These are phyloP conservation scores for Ajuga reptans DNA, from an alignment of 305 asterid species.

Conservation along the genomic window DNA sequence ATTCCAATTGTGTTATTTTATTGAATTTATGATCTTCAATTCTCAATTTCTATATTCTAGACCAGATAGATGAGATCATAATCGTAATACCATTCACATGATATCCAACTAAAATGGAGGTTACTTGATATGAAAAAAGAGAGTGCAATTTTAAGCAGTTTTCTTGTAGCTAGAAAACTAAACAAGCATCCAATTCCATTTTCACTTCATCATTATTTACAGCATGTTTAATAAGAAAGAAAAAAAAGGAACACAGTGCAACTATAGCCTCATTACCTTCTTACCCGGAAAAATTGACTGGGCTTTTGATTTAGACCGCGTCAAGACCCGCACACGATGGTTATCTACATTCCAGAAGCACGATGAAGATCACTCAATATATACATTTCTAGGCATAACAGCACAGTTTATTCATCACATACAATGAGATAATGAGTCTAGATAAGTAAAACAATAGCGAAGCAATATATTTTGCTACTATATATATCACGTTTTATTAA, in stretches of 20 bases:
- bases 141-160: neutral
- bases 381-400: neutral
- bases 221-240: neutral
- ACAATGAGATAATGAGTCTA: neutral
- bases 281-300: conserved; percentile 82
- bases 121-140: neutral
- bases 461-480: neutral
- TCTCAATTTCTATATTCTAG: neutral
- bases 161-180: neutral
- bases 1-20: neutral
- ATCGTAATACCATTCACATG: no score
- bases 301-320: conserved; percentile 74
- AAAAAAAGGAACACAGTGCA: neutral
- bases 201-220: neutral
- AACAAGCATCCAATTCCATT: neutral
- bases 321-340: conserved; percentile 70
- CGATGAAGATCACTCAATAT: conserved; percentile 7
- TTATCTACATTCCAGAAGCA: conserved; percentile 44
- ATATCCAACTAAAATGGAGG: neutral
- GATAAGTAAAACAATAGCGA: neutral
- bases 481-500: neutral
- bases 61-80: no score
- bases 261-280: conserved; percentile 66
- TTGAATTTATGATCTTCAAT: neutral
- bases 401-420: neutral